A percentile compares a stretch with the other conserved stretches of the same genome.
phyloP scores from a whole-genome alignment of 2,329 filamentous ascomycete species.

The Alternaria hordeiaustralica region DNA sequence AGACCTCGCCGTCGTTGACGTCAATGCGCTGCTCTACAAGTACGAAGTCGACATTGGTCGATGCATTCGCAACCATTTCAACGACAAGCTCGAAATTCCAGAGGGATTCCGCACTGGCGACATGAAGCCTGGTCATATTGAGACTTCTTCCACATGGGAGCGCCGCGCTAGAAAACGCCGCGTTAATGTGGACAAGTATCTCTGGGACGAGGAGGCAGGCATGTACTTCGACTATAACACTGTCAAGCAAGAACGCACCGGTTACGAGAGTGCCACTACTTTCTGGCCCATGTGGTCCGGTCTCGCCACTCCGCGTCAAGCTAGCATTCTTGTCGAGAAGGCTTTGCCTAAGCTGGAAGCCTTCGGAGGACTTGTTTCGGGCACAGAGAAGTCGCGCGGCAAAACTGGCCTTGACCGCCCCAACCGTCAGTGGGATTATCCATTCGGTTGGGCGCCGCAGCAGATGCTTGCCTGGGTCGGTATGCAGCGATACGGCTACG shows the following conservation, averaged over 20 bases:
- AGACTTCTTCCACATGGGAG: constrained; percentile 89
- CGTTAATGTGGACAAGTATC: constrained; percentile 85
- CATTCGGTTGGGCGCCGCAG: constrained; percentile 97
- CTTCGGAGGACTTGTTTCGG: constrained; percentile 85
- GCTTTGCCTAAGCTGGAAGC: constrained; percentile 88
- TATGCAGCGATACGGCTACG: constrained; percentile 87
- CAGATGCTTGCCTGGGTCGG: constrained; percentile 98
- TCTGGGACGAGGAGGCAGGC: constrained; percentile 89
- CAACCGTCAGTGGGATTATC: constrained; percentile 98
- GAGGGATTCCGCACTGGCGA: constrained; percentile 77
- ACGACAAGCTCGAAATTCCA: constrained; percentile 81
- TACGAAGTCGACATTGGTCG: constrained; percentile 94
- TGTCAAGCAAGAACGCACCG: constrained; percentile 76
- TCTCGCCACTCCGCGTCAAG: constrained; percentile 82
- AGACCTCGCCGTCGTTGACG: constrained; percentile 88
- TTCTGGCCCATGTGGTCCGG: constrained; percentile 99
- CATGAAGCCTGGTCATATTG: constrained; percentile 69
- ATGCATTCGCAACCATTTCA: constrained; percentile 82
- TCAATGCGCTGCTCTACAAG: constrained; percentile 95
- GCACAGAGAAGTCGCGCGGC: constrained; percentile 88
- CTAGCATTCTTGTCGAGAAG: constrained; percentile 78
- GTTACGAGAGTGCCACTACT: constrained; percentile 90
- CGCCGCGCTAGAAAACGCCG: constrained; percentile 85
- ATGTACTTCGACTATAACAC: constrained; percentile 99
- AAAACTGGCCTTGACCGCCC: constrained; percentile 79